phyloP scores from a whole-genome alignment of 78 protist species.

The Reticulomyxa filosa region DNA sequence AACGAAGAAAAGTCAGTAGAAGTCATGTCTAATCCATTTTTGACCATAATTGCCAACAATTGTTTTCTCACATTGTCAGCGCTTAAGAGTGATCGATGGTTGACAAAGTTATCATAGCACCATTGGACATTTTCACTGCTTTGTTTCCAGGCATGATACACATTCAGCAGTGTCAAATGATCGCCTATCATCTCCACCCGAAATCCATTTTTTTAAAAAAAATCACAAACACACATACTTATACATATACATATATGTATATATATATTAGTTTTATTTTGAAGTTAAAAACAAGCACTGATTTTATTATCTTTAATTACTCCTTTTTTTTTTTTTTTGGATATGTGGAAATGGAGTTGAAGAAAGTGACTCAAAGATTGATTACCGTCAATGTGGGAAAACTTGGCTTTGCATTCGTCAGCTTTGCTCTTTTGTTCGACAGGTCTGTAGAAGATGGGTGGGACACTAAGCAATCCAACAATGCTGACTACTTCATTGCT shows the following conservation, averaged over 20 bases:
- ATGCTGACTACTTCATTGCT: constrained; percentile 73
- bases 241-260: no score
- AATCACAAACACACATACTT: no score
- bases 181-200: no score
- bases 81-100: constrained; percentile 51
- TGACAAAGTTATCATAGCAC: constrained; percentile 70
- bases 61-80: constrained; percentile 71
- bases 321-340: no score
- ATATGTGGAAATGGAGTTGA: no score
- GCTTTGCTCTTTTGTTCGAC: constrained; percentile 44
- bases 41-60: constrained; percentile 49
- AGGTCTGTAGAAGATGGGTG: constrained; percentile 68
- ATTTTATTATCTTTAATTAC: no score
- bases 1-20: constrained; percentile 23
- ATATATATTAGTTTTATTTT: no score
- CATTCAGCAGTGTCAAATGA: constrained; percentile 86
- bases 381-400: constrained; percentile 90
- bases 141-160: constrained; percentile 72
- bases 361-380: no score
- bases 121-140: constrained; percentile 18
- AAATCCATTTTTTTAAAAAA: no score
- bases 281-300: no score
- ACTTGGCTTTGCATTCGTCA: constrained; percentile 46
- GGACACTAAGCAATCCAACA: constrained; percentile 64
- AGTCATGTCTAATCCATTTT: constrained; percentile 23